phyloP scores from a whole-genome alignment of 2,329 filamentous ascomycete genomes.

The Cryphonectria nitschkei region DNA sequence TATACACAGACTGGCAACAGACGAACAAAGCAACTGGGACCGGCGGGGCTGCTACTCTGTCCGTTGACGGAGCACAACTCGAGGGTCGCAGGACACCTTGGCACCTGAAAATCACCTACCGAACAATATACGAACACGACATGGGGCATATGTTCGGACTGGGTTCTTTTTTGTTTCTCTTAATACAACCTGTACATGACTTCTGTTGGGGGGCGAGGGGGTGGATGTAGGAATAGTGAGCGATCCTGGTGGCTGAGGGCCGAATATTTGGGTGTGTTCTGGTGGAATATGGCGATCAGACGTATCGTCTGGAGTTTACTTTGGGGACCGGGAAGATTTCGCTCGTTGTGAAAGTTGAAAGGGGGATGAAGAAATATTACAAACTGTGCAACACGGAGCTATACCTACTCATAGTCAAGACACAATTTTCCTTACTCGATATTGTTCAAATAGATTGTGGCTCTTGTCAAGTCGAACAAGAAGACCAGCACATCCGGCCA shows the following conservation, averaged over 20 bases:
- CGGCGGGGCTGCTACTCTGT: not conserved
- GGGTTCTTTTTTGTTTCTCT: not conserved
- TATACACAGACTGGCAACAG: constrained; percentile 10
- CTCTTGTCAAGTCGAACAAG: no score
- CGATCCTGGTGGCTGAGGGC: not conserved
- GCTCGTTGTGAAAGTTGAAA: no score
- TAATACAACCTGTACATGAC: not conserved
- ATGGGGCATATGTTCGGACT: not conserved
- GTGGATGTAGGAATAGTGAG: not conserved
- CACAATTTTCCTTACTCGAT: not conserved
- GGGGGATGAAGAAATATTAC: no score
- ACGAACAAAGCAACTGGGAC: not conserved
- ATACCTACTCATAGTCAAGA: not conserved
- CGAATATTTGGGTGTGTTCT: not conserved
- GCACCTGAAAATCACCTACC: not conserved
- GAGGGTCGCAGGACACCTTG: not conserved
- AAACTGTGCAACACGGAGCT: not conserved
- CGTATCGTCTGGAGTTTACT: not conserved
- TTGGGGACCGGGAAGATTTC: no score
- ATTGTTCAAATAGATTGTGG: not conserved
- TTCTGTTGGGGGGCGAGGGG: not conserved
- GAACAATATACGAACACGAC: constrained; percentile 7
- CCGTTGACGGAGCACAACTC: not conserved
- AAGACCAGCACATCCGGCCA: no score
- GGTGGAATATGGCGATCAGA: not conserved